Base-by-base conservation (phyloP, 2,329 filamentous ascomycete species). In the Sporothrix brasiliensis region DNA sequence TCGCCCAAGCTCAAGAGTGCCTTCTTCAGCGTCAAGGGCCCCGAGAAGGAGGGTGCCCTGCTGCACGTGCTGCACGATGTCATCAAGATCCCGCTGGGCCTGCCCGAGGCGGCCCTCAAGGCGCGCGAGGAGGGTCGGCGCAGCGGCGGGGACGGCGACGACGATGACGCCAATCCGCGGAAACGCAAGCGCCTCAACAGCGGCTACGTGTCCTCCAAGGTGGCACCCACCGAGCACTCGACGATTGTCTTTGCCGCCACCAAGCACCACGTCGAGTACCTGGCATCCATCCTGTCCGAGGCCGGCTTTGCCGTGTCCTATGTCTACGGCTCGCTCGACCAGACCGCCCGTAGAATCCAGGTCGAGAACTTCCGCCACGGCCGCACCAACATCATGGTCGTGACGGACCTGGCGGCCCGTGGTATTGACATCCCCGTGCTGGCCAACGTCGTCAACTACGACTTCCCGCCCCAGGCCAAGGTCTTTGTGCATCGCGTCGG, bases 371-470 rank as follows among this genome's bases (percentile, higher is more conserved):
- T 99, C 79, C 87, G 96, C 71, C 86, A 85, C 30, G 95, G 95
- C 7, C 87, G 91, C 73, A 91, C 92, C 0, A 94, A 97, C 75
- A 93, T 99, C 63, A 82, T 99, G 10, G 94, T 99, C 2, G 94
- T 98, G 58, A 99, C 95, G 0, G 95, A 99, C 78, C 93, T 99
- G 69, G 95, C 95, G 16, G 95, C 95, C 27, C 88, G 95, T 84
- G 94, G 95, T 88, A 96, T 99, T 73, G 95, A 99, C 88, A 97
- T 99, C 75, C 95, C 95, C 0, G 87, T 97, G 61, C 85, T 99
- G 49, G 94, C 93, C 70, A 98, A 99, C 78, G 95, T 99, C 71
- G 94, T 99, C 83, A 98, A 99, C 83, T 99, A 97, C 80, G 94
- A 98, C 77, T 99, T 99, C 74, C 94, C 95, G 3, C 92, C 94